Percentiles rank a stretch among this genome's conserved stretches.
Evolutionary conservation across 345 rosid genomes (phyloP).

Genomic region (Aquilaria sinensis): DNA sequence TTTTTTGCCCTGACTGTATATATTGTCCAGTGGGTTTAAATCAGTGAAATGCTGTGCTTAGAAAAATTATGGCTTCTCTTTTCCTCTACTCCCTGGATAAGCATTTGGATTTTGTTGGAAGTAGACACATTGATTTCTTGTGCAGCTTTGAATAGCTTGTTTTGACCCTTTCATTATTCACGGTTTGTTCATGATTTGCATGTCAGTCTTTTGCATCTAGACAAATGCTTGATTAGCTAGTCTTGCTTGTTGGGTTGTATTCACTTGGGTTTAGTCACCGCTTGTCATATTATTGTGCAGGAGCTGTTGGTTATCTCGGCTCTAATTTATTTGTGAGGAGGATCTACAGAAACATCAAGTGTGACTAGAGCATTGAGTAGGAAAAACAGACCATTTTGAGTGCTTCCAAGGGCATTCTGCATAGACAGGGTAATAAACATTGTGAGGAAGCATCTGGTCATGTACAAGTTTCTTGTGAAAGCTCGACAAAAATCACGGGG

Average conservation of each 20-base stretch:
- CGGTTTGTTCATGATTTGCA: too few species aligned
- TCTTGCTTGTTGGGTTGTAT: background rate
- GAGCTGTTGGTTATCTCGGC: constrained; percentile 92
- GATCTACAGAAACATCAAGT: constrained; percentile 96
- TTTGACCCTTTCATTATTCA: too few species aligned
- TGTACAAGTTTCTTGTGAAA: constrained; percentile 2
- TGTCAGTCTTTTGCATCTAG: too few species aligned
- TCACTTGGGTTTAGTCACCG: background rate
- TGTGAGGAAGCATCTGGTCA: constrained; percentile 23
- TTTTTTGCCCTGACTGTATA: too few species aligned
- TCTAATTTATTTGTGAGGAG: constrained; percentile 91
- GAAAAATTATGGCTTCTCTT: too few species aligned
- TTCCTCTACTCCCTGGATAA: too few species aligned
- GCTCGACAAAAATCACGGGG: constrained; percentile 21
- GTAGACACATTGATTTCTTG: too few species aligned
- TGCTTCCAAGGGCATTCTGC: constrained; percentile 21
- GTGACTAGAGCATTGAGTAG: constrained; percentile 42
- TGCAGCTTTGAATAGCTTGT: too few species aligned
- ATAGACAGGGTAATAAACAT: constrained; percentile 15
- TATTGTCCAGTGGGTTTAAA: too few species aligned
- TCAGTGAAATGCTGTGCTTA: too few species aligned
- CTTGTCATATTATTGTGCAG: constrained; percentile 28
- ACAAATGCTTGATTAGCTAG: too few species aligned
- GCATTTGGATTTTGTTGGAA: too few species aligned
- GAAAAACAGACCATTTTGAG: constrained; percentile 10